Percentiles rank a stretch among this genome's conserved stretches.
Conservation (phyloP, 208 protist species). For the Naegleria lovaniensis region DNA sequence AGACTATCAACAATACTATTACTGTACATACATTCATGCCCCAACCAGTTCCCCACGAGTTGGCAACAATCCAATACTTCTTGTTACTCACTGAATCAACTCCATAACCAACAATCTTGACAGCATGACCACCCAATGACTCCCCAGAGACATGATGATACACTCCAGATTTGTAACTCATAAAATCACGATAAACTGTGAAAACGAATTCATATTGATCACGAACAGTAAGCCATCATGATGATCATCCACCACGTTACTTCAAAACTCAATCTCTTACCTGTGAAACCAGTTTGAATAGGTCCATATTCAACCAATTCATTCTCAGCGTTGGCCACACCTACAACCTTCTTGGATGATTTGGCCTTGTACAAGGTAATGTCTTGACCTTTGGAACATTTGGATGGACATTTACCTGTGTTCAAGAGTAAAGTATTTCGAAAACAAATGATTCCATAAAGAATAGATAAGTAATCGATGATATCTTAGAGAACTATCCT, state of each 20-base stretch:
- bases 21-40: constrained; percentile 58
- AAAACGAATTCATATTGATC: too few species aligned
- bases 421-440: too few species aligned
- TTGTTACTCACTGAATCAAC: constrained; percentile 44
- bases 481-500: too few species aligned
- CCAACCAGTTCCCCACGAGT: constrained; percentile 77
- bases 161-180: constrained; percentile 73
- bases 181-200: constrained; percentile 80
- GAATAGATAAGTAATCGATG: too few species aligned
- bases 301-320: constrained; percentile 72
- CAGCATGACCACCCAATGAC: constrained; percentile 67
- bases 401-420: neutral
- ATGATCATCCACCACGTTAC: too few species aligned
- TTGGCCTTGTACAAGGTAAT: neutral
- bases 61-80: constrained; percentile 77
- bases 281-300: constrained; percentile 66
- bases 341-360: neutral
- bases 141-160: constrained; percentile 66
- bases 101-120: constrained; percentile 75
- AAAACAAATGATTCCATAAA: too few species aligned
- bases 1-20: neutral
- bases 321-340: constrained; percentile 60
- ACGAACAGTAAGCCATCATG: too few species aligned
- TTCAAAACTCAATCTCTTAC: too few species aligned
- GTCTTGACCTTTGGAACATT: neutral